Evolutionary conservation across 148 eudicot species (phyloP).

Genomic region (Agrostemma githago): DNA sequence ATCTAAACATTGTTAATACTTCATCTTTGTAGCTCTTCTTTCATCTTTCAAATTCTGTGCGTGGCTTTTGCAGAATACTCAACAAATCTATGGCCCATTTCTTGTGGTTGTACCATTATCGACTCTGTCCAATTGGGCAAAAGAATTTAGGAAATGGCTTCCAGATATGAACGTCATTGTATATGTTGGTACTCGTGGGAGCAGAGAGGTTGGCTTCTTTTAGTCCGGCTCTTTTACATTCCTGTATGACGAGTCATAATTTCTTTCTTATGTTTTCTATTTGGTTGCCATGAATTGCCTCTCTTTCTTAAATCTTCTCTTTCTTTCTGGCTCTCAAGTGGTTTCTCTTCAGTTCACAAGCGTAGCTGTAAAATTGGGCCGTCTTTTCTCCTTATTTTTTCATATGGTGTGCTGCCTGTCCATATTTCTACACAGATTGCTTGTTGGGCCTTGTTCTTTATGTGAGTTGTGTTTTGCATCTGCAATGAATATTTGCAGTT

Average conservation of each 20-base stretch:
- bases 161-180: constrained; percentile 84
- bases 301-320: background rate
- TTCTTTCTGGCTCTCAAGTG: background rate
- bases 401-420: background rate
- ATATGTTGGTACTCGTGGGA: constrained; percentile 96
- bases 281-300: background rate
- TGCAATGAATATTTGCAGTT: background rate
- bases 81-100: constrained; percentile 92
- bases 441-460: background rate
- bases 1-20: constrained; percentile 8
- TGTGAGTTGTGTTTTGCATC: background rate
- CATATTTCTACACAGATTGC: background rate
- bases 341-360: background rate
- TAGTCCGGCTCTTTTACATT: background rate
- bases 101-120: constrained; percentile 98
- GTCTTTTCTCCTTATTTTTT: background rate
- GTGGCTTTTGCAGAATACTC: constrained; percentile 69
- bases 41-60: background rate
- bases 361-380: background rate
- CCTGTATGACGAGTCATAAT: background rate
- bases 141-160: constrained; percentile 98
- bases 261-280: background rate
- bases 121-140: constrained; percentile 97
- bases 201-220: constrained; percentile 72
- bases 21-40: background rate